Base-by-base conservation (phyloP, 352 stramenopile genomes). In the Phytophthora cajani region DNA sequence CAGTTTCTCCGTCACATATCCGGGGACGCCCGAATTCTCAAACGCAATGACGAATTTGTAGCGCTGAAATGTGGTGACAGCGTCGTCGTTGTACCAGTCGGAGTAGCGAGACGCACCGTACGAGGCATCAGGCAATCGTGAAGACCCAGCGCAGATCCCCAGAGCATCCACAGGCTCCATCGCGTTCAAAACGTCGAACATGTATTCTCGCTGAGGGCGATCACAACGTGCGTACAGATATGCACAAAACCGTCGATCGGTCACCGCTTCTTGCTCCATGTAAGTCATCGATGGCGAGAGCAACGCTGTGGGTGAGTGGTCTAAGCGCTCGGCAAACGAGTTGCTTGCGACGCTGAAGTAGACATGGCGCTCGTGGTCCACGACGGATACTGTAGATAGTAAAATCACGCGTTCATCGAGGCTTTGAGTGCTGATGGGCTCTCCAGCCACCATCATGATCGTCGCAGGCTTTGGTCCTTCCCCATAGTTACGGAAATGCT, bases 41-140 rank as follows among this genome's bases (percentile, higher is more conserved):
- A 92, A 94, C n/a, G 82, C 81, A 60, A 94, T 79, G 7, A 87
- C 82, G 33, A 93, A 92, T 42, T 81, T 82, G 73, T 87, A 91
- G 17, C 56, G 6, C 12, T 63, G n/a, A 70, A 76, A 88, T 2
- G 38, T 74, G 10, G 46, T 33, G 3, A 86, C 74, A 12, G 75
- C 80, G 10, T 78, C 78, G 32, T 82, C 75, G 19, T 84, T 75
- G 56, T 77, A 83, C 66, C 69, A 87, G 27, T 10, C 54, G 7
- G 47, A 70, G 0, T 42, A 69, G 0, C 69, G 50, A 10, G 68
- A 74, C 0, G 17, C 25, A 11, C 7, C 50, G 5, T 67, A 51
- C 23, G 27, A 56, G 1, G 6, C 11, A 36, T 73, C 55, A 5
- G 36, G 72, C 1, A 33, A 51, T 8, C 63, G 51, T n/a, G 56